Base-by-base conservation (phyloP, 2,329 filamentous ascomycete genomes). In the Beauveria australis region DNA sequence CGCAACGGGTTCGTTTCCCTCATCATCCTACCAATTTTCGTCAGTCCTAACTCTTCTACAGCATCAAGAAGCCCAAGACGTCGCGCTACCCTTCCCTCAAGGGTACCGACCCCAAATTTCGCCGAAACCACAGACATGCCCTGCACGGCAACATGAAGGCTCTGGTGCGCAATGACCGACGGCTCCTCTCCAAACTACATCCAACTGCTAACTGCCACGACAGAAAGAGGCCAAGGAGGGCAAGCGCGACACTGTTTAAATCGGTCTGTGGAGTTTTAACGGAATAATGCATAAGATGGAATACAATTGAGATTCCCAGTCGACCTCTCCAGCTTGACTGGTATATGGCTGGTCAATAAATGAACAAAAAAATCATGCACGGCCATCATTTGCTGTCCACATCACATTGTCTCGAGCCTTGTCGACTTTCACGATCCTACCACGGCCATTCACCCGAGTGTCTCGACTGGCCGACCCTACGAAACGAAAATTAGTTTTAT, bases 11-110 rank as follows among this genome's bases (percentile, higher is more conserved):
- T 89, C 73, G 88, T 82, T 66, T 52, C 63, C 12, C 55, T 53
- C 46, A 44, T 44, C 19, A 33, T 61, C 48, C 22, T 51, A 63
- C 70, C 47, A 72, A 66, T 41, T 37, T 53, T n/a, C 12, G 22
- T 14, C 49, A 48, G 37, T 19, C 60, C 44, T 62, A 48, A 53
- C 30, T 53, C 52, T 49, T 26, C 3, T 65, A 71, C 77, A 97
- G 93, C 83, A 99, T 99, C 87, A 97, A 97, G 89, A 97, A 97
- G 89, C 94, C 94, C 69, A 97, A 96, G 88, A 97, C 94, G 76
- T 87, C 92, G 81, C 87, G 94, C 84, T 99, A 99, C 84, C 94
- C 94, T 69, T 97, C 93, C 72, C 89, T 99, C 75, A 97, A 97
- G 79, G 94, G 94, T 74, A 94, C 91, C 79, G 94, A 99, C 83